Conservation (phyloP, 2,329 filamentous ascomycete genomes). For the Macrophomina phaseolina region DNA sequence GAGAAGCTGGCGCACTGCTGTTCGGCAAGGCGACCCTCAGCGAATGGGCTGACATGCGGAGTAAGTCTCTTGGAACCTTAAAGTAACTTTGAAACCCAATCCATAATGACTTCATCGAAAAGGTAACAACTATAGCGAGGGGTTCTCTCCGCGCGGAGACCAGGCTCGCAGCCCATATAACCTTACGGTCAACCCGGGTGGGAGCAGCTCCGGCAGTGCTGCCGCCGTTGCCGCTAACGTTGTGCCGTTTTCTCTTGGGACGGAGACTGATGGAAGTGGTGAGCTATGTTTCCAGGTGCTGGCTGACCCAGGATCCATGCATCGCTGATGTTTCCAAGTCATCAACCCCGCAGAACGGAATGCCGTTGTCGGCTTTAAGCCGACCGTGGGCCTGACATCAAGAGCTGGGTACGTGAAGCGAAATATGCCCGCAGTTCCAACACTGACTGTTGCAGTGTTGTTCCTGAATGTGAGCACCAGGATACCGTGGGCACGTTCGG, state of each 20-base stretch:
- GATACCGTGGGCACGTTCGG: slow-evolving; percentile 73
- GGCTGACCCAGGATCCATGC: not conserved
- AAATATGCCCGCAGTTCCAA: not conserved
- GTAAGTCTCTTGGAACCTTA: slow-evolving; percentile 63
- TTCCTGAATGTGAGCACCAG: slow-evolving; percentile 71
- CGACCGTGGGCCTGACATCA: slow-evolving; percentile 55
- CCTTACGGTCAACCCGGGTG: slow-evolving; percentile 70
- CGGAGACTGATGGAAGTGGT: slow-evolving; percentile 51
- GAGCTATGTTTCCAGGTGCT: not conserved
- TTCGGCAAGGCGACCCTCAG: slow-evolving; percentile 73
- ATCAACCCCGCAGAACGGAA: slow-evolving; percentile 75
- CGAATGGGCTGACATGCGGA: slow-evolving; percentile 78
- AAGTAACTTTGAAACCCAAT: not conserved
- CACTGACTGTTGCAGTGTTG: slow-evolving; percentile 34
- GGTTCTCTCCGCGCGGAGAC: slow-evolving; percentile 40
- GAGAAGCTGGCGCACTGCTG: slow-evolving; percentile 70
- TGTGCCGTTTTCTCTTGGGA: slow-evolving; percentile 62
- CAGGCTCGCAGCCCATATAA: slow-evolving; percentile 63
- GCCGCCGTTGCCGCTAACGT: slow-evolving; percentile 69
- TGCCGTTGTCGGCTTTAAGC: slow-evolving; percentile 68
- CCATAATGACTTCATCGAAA: not conserved
- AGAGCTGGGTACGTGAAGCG: not conserved
- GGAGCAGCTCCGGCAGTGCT: slow-evolving; percentile 70
- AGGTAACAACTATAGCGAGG: slow-evolving; percentile 42
- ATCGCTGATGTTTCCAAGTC: slow-evolving; percentile 40